Percentiles rank a stretch among this genome's conserved stretches.
phyloP scores from a whole-genome alignment of 164 flowering plant genomes.

The Euptelea pleiosperma region DNA sequence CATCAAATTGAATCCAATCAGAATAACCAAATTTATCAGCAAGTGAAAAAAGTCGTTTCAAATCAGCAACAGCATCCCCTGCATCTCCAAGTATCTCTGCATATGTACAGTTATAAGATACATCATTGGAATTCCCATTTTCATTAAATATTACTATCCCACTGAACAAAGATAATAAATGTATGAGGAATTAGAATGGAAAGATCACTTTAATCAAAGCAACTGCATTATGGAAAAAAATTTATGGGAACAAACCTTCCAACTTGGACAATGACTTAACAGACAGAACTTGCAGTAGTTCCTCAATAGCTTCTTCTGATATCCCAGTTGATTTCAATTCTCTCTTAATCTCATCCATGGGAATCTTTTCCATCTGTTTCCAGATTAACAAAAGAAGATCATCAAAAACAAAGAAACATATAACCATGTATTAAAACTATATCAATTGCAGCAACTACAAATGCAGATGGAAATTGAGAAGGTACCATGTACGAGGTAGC shows the following conservation, averaged over 20 bases:
- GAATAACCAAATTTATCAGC: constrained; percentile 91
- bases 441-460: no score
- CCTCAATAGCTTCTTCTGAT: constrained; percentile 62
- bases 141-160: no score
- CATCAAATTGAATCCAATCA: constrained; percentile 99
- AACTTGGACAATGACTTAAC: constrained; percentile 70
- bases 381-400: constrained; percentile 1
- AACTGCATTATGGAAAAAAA: no score
- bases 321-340: constrained; percentile 59
- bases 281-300: constrained; percentile 68
- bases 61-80: constrained; percentile 70
- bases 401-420: background rate
- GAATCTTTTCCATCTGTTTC: constrained; percentile 76
- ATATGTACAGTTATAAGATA: constrained; percentile 11
- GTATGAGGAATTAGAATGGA: no score
- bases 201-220: no score
- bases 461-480: no score
- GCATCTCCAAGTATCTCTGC: constrained; percentile 68
- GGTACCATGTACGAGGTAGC: no score
- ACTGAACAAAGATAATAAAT: no score
- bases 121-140: no score
- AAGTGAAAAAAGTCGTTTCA: constrained; percentile 74
- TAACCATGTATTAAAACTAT: no score
- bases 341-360: constrained; percentile 63
- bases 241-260: constrained; percentile 56